Percentiles rank a stretch among this genome's conserved stretches.
Evolutionary conservation across 2,329 filamentous ascomycete species (phyloP).

Genomic region (Taxawa tesnikishii): DNA sequence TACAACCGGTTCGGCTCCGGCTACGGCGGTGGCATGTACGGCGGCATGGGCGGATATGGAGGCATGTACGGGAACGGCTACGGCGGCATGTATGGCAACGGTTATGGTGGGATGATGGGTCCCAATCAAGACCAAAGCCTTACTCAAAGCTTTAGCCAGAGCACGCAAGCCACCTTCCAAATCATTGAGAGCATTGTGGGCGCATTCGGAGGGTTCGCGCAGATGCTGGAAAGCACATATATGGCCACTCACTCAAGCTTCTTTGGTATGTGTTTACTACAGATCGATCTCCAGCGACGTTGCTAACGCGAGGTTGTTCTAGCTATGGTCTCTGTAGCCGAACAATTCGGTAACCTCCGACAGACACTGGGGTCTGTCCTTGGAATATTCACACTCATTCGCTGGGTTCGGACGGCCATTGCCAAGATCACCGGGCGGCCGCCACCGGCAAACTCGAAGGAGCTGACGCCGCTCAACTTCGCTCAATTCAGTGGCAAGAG

Average conservation of each 20-base stretch:
- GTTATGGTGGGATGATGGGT: constrained; percentile 30
- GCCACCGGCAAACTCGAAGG: constrained; percentile 71
- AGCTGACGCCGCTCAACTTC: constrained; percentile 83
- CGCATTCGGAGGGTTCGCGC: constrained; percentile 92
- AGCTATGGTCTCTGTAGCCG: constrained; percentile 97
- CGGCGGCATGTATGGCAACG: constrained; percentile 18
- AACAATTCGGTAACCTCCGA: constrained; percentile 87
- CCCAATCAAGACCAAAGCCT: constrained; percentile 86
- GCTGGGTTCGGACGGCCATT: constrained; percentile 84
- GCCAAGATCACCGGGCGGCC: constrained; percentile 89
- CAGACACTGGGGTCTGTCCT: constrained; percentile 88
- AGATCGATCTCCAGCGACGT: background rate
- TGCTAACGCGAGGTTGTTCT: constrained; percentile 6
- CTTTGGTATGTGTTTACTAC: constrained; percentile 57
- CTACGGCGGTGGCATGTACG: constrained; percentile 29
- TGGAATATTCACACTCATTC: constrained; percentile 89
- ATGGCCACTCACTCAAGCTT: constrained; percentile 99
- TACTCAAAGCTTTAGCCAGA: constrained; percentile 90
- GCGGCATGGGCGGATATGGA: constrained; percentile 16
- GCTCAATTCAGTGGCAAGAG: constrained; percentile 56
- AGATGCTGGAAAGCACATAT: constrained; percentile 99
- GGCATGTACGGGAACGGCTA: constrained; percentile 16
- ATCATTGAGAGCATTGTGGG: constrained; percentile 96
- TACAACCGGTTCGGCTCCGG: constrained; percentile 40
- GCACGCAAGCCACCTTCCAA: constrained; percentile 93